A percentile compares a stretch with the other conserved stretches of the same genome.
These are phyloP conservation scores for Rhododendron ovatum DNA, from an alignment of 148 eudicot genomes.

Conservation along the genomic window DNA sequence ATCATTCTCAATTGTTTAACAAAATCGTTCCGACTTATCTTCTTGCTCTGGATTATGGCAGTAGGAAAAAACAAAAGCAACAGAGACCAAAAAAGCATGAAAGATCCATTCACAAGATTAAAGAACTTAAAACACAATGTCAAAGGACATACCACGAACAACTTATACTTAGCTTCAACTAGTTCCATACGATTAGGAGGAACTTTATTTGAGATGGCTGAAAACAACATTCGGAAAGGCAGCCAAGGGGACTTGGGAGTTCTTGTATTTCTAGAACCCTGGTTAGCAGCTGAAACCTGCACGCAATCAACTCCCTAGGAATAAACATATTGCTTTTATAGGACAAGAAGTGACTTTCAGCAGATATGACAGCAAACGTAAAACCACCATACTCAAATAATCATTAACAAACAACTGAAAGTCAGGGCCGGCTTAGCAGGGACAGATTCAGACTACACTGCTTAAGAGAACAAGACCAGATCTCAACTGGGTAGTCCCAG, in stretches of 20 bases:
- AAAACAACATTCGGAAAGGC: conserved; percentile 69
- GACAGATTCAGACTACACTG: not conserved
- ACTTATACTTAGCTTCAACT: conserved; percentile 42
- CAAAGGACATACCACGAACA: conserved; percentile 43
- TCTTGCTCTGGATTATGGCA: conserved; percentile 18
- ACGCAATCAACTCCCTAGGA: not conserved
- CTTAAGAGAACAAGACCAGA: not conserved
- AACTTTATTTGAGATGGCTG: conserved; percentile 53
- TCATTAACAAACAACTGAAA: not conserved
- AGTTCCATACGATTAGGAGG: conserved; percentile 45
- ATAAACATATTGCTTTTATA: not conserved
- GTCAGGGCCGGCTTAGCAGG: not conserved
- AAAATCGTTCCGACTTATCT: conserved; percentile 30
- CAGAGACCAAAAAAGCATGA: not conserved
- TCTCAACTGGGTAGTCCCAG: not conserved
- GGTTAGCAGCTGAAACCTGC: conserved; percentile 24
- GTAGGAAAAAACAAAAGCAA: not conserved
- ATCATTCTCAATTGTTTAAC: conserved; percentile 29
- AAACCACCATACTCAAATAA: not conserved
- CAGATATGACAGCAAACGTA: not conserved
- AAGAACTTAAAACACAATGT: not conserved
- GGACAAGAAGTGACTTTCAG: not conserved
- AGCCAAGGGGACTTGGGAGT: conserved; percentile 77
- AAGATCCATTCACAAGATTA: not conserved
- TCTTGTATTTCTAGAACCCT: conserved; percentile 31